Evolutionary conservation across 805 yeast genomes (phyloP).

Genomic region (Peterozyma xylosa): DNA sequence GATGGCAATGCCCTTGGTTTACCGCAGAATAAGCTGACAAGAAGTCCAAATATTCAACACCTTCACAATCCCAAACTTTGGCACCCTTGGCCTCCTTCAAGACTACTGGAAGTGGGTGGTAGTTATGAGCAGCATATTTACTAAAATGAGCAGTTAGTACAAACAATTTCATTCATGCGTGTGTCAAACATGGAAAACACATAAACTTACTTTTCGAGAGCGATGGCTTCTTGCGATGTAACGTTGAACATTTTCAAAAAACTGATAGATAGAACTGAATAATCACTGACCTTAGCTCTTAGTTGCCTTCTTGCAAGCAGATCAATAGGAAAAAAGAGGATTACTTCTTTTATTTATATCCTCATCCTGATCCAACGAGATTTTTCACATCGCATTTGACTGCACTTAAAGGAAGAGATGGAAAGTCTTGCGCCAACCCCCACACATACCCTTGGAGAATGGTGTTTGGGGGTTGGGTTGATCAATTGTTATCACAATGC

Average conservation of each 20-base stretch:
- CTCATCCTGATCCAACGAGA: neutral
- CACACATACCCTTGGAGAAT: too few species aligned
- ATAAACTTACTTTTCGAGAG: constrained; percentile 7
- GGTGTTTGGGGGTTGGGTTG: too few species aligned
- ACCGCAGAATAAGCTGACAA: constrained; percentile 95
- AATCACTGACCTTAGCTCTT: too few species aligned
- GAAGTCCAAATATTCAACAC: constrained; percentile 87
- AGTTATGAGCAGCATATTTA: constrained; percentile 73
- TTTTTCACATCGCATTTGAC: constrained; percentile 1
- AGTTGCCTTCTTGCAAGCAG: neutral
- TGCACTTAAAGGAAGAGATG: constrained; percentile 7
- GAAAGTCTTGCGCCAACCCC: too few species aligned
- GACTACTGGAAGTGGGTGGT: constrained; percentile 94
- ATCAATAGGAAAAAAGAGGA: neutral
- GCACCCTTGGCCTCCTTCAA: constrained; percentile 84
- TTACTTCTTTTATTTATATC: neutral
- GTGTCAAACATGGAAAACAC: neutral
- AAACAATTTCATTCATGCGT: neutral
- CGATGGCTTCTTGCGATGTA: constrained; percentile 6
- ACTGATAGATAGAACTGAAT: neutral
- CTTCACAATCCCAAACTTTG: constrained; percentile 97
- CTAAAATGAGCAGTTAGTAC: constrained; percentile 2
- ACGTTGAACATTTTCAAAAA: constrained; percentile 8
- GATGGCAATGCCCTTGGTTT: constrained; percentile 97
- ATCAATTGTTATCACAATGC: too few species aligned